Conservation (phyloP, 768 basidiomycete species). For the Suillus bovinus region DNA sequence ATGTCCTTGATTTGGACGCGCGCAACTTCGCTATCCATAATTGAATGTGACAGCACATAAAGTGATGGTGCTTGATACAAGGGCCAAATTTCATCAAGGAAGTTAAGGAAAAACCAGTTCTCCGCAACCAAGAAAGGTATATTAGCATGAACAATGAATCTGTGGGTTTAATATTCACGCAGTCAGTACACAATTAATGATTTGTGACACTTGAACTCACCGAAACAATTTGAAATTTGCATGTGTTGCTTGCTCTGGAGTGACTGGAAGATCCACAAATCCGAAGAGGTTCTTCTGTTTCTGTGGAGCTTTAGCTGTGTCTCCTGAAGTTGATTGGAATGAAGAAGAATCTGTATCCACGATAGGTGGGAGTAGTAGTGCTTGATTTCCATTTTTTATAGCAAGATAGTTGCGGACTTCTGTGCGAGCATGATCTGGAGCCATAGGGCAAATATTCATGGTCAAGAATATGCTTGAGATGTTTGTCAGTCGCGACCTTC, state of each 20-base stretch:
- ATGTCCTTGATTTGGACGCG: conserved; percentile 22
- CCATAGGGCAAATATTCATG: neutral
- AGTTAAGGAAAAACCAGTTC: conserved; percentile 24
- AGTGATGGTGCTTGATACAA: conserved; percentile 24
- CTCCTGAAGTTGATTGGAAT: neutral
- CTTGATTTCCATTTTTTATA: neutral
- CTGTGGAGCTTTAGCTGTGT: neutral
- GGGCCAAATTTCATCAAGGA: conserved; percentile 24
- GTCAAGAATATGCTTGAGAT: conserved; percentile 12
- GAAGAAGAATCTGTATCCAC: neutral
- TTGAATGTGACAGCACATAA: conserved; percentile 24
- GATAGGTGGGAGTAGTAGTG: neutral
- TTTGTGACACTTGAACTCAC: neutral
- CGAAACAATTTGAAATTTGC: conserved; percentile 8
- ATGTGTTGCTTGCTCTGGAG: too few relatives aligned
- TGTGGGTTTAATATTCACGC: conserved; percentile 3
- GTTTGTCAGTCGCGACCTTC: conserved; percentile 17
- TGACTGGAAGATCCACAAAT: conserved; percentile 4
- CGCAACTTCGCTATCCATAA: conserved; percentile 25
- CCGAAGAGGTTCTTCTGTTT: conserved; percentile 3
- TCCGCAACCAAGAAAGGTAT: conserved; percentile 22
- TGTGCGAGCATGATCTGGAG: neutral
- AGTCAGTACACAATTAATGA: neutral
- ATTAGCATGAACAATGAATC: conserved; percentile 26
- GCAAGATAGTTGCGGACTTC: conserved; percentile 4